Percentiles rank a stretch among this genome's conserved stretches.
Conservation (phyloP, 805 yeast genomes). For the Ogataea wickerhamii region DNA sequence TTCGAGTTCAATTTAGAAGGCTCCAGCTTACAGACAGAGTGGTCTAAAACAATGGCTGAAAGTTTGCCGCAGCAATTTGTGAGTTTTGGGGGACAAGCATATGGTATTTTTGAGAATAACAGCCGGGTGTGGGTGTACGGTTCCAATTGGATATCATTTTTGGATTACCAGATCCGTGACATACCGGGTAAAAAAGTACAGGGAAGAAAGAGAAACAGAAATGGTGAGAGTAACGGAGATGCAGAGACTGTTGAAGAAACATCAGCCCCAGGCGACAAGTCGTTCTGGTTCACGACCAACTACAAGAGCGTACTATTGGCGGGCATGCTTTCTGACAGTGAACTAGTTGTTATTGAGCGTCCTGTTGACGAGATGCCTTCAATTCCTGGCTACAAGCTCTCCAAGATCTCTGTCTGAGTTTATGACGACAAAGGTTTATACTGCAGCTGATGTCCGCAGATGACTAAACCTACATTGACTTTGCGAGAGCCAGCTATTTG, state of each 20-base stretch:
- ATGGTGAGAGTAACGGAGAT: slow-evolving; percentile 20
- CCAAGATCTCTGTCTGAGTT: slow-evolving; percentile 40
- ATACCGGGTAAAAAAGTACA: slow-evolving; percentile 26
- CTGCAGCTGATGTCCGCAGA: no score
- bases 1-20: slow-evolving; percentile 55
- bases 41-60: slow-evolving; percentile 80
- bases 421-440: no score
- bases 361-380: slow-evolving; percentile 54
- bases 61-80: slow-evolving; percentile 64
- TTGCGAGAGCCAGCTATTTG: no score
- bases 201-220: slow-evolving; percentile 32
- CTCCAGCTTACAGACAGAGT: slow-evolving; percentile 49
- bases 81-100: slow-evolving; percentile 59
- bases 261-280: slow-evolving; percentile 28
- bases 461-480: no score
- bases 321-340: slow-evolving; percentile 47
- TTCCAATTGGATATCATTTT: slow-evolving; percentile 70
- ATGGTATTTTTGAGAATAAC: slow-evolving; percentile 56
- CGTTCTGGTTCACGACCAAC: slow-evolving; percentile 74
- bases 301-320: slow-evolving; percentile 70
- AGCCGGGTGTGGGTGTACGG: slow-evolving; percentile 82
- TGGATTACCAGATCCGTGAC: slow-evolving; percentile 59
- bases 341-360: slow-evolving; percentile 72
- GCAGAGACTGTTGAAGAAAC: slow-evolving; percentile 5
- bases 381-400: slow-evolving; percentile 62